Conservation (phyloP, 345 rosid genomes). For the Microcos paniculata region DNA sequence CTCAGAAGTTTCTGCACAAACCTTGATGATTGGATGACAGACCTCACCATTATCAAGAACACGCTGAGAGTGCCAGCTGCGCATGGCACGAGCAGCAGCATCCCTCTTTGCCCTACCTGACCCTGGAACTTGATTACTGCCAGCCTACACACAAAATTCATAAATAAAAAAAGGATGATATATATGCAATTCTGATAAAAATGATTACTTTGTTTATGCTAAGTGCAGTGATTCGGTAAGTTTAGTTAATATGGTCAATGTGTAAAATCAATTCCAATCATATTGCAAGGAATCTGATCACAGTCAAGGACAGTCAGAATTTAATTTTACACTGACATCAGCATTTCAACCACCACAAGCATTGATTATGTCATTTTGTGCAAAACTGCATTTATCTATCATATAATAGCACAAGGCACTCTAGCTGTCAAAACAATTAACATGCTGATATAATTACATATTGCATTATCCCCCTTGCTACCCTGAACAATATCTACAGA, state of each 20-base stretch:
- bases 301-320: not conserved
- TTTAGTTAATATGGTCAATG: not conserved
- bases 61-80: constrained; percentile 69
- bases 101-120: constrained; percentile 66
- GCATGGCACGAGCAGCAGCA: constrained; percentile 81
- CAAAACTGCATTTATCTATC: not conserved
- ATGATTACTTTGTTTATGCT: not conserved
- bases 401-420: not conserved
- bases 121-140: constrained; percentile 38
- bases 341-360: not conserved
- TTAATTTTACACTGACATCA: not conserved
- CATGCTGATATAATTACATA: not conserved
- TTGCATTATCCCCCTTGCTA: not conserved
- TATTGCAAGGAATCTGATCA: not conserved
- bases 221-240: not conserved
- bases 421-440: not conserved
- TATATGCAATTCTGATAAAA: not conserved
- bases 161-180: not conserved
- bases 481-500: not conserved
- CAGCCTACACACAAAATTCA: constrained; percentile 33
- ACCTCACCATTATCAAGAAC: constrained; percentile 60
- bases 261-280: not conserved
- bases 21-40: constrained; percentile 45
- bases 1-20: constrained; percentile 23
- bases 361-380: not conserved